Evolutionary conservation across 129 eudicot genomes (phyloP).

Genomic region (Silybum marianum): DNA sequence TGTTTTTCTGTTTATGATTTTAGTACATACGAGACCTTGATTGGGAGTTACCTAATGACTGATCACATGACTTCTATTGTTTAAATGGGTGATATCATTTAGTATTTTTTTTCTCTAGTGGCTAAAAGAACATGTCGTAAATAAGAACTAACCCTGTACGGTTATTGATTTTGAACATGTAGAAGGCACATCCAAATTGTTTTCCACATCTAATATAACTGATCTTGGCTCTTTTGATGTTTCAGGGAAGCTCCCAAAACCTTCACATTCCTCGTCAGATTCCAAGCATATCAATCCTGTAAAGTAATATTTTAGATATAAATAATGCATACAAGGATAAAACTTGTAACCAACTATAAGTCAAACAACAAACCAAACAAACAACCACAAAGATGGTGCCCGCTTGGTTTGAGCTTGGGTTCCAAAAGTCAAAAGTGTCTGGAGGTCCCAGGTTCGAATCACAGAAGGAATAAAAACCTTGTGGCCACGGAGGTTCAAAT

Average conservation of each 20-base stretch:
- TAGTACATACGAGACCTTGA: no score
- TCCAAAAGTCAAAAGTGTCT: no score
- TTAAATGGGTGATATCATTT: neutral
- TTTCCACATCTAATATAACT: slow-evolving; percentile 35
- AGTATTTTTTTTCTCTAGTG: neutral
- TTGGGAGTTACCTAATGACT: no score
- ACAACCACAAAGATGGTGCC: no score
- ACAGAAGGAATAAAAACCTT: no score
- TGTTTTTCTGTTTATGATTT: no score
- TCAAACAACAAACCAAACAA: no score
- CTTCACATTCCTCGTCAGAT: slow-evolving; percentile 72
- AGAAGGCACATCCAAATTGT: slow-evolving; percentile 36
- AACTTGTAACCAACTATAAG: slow-evolving; percentile 8
- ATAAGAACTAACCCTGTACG: slow-evolving; percentile 36
- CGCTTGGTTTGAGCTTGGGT: no score
- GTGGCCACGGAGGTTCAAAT: no score
- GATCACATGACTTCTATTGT: no score
- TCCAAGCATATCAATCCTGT: slow-evolving; percentile 65
- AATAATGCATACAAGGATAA: neutral
- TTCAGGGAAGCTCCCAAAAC: slow-evolving; percentile 23
- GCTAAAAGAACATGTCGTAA: neutral
- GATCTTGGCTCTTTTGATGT: slow-evolving; percentile 23
- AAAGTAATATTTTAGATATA: slow-evolving; percentile 5
- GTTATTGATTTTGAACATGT: slow-evolving; percentile 37
- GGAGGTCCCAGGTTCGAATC: no score